These are phyloP conservation scores for Boletus sp. DNA, from an alignment of 768 basidiomycete species.

Conservation along the genomic window DNA sequence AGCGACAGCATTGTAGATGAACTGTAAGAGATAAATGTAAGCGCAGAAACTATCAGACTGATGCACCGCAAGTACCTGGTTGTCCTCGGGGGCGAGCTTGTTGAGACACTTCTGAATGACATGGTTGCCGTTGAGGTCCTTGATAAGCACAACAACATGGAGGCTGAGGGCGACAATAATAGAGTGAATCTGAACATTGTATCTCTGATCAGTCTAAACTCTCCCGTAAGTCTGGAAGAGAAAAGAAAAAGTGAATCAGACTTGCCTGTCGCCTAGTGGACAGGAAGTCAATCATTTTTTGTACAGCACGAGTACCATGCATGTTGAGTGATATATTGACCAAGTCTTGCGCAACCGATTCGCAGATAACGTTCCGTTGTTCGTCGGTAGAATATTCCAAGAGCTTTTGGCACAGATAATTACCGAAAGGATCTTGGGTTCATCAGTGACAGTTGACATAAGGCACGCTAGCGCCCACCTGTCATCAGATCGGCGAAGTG, in stretches of 20 bases:
- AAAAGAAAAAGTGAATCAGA: slow-evolving; percentile 32
- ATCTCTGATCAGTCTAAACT: slow-evolving; percentile 74
- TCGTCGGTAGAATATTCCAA: slow-evolving; percentile 97
- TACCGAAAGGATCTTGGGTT: slow-evolving; percentile 88
- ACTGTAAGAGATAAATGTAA: slow-evolving; percentile 42
- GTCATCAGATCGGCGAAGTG: slow-evolving; percentile 99
- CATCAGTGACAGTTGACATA: slow-evolving; percentile 3
- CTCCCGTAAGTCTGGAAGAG: slow-evolving; percentile 52
- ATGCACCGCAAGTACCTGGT: slow-evolving; percentile 59
- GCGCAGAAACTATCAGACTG: neutral
- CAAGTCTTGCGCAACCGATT: slow-evolving; percentile 94
- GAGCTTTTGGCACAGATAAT: slow-evolving; percentile 97
- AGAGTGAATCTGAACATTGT: slow-evolving; percentile 89
- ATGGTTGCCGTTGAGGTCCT: slow-evolving; percentile 95
- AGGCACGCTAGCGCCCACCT: slow-evolving; percentile 42
- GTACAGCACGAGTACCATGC: slow-evolving; percentile 99
- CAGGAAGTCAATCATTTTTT: slow-evolving; percentile 99
- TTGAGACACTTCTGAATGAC: slow-evolving; percentile 99
- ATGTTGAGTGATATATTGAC: slow-evolving; percentile 99
- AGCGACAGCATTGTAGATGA: slow-evolving; percentile 99
- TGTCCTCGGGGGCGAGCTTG: slow-evolving; percentile 96
- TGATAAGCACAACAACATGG: slow-evolving; percentile 98
- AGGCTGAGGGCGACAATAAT: slow-evolving; percentile 96
- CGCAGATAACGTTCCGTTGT: slow-evolving; percentile 94
- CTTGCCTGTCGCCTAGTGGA: slow-evolving; percentile 90